These are phyloP conservation scores for Neoscytalidium dimidiatum DNA, from an alignment of 2,329 filamentous ascomycete genomes.

Conservation along the genomic window DNA sequence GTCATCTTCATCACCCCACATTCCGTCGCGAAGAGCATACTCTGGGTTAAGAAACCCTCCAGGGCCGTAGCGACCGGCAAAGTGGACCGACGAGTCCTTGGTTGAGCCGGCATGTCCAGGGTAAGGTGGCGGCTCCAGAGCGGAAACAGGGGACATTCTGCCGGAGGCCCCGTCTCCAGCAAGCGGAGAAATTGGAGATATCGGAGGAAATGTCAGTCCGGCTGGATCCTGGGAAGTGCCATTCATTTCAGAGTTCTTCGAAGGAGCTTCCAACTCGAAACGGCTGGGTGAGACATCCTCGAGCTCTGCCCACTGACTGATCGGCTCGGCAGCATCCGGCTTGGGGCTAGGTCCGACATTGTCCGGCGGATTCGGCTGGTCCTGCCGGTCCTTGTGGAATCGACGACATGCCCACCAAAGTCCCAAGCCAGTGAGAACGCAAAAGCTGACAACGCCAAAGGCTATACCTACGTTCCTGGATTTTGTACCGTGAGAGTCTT, in stretches of 20 bases:
- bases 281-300: neutral
- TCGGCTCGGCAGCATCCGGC: neutral
- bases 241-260: neutral
- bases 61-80: neutral
- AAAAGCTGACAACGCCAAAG: neutral
- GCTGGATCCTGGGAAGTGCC: neutral
- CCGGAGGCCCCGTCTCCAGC: neutral
- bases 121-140: neutral
- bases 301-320: too few species aligned
- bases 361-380: too few species aligned
- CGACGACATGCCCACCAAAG: neutral
- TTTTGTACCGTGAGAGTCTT: neutral
- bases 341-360: neutral
- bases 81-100: neutral
- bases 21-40: neutral
- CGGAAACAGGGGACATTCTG: neutral
- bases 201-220: neutral
- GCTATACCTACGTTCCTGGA: neutral
- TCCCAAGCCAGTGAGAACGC: neutral
- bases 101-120: neutral
- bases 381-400: neutral
- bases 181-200: neutral
- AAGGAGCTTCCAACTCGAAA: neutral
- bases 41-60: slow-evolving; percentile 5
- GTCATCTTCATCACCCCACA: neutral